Conservation (phyloP, 2,329 filamentous ascomycete genomes). For the Emmonsiellopsis sp. region DNA sequence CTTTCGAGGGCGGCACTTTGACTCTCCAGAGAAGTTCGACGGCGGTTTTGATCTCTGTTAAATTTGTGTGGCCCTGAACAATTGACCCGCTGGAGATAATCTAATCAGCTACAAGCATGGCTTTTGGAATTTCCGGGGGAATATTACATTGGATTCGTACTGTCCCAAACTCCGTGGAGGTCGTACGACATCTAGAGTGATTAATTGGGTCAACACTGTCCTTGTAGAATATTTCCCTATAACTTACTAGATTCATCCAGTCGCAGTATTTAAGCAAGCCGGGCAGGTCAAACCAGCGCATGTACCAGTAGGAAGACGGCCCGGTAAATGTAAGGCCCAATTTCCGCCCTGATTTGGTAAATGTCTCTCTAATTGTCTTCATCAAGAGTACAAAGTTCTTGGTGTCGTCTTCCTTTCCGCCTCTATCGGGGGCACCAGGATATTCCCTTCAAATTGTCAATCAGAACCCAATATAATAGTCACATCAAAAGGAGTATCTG, state of each 20-base stretch:
- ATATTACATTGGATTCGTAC: conserved; percentile 7
- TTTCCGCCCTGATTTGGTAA: conserved; percentile 2
- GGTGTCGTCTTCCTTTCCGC: conserved; percentile 11
- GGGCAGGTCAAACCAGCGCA: conserved; percentile 23
- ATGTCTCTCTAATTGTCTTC: conserved; percentile 8
- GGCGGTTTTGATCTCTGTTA: conserved; percentile 18
- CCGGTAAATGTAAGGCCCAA: conserved; percentile 12
- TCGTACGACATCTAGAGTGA: conserved; percentile 18
- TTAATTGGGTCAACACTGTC: neutral
- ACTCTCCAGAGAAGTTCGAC: conserved; percentile 18
- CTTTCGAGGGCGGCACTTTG: conserved; percentile 16
- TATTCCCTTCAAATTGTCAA: conserved; percentile 11
- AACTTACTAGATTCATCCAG: conserved; percentile 13
- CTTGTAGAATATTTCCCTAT: neutral
- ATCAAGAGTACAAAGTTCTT: conserved; percentile 13
- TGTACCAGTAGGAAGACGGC: conserved; percentile 18
- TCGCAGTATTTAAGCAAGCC: conserved; percentile 8
- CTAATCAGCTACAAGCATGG: neutral
- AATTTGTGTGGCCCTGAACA: conserved; percentile 26
- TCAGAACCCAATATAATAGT: neutral
- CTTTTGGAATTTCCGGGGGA: neutral
- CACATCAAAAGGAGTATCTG: neutral
- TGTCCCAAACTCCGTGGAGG: conserved; percentile 19
- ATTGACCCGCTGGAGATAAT: conserved; percentile 5
- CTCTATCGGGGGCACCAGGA: conserved; percentile 13